A percentile compares a stretch with the other conserved stretches of the same genome.
These are phyloP conservation scores for Naematelia encephala DNA, from an alignment of 768 basidiomycete species.

Conservation along the genomic window DNA sequence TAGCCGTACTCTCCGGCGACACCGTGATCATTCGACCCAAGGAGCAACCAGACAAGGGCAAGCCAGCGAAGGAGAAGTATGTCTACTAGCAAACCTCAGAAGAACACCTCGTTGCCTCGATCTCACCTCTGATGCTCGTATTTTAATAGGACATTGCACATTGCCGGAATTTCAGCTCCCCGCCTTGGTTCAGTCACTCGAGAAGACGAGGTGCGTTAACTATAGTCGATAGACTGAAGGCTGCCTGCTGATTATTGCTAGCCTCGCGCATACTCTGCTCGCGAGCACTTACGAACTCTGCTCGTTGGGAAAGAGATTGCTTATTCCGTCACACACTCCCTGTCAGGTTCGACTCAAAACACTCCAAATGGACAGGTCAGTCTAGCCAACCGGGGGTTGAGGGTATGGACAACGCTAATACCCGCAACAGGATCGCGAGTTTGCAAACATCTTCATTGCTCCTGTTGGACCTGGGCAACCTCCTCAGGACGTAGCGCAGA, in stretches of 20 bases:
- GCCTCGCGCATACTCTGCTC: conserved; percentile 88
- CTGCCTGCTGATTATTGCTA: conserved; percentile 43
- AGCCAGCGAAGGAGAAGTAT: conserved; percentile 84
- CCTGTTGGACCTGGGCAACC: conserved; percentile 47
- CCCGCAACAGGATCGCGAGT: conserved; percentile 39
- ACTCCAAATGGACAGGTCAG: conserved; percentile 60
- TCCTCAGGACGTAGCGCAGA: conserved; percentile 46
- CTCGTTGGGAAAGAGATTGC: conserved; percentile 86
- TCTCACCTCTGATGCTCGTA: not conserved
- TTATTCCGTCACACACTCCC: conserved; percentile 74
- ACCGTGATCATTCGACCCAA: conserved; percentile 70
- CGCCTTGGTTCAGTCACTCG: conserved; percentile 75
- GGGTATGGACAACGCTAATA: not conserved
- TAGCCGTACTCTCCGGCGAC: conserved; percentile 87
- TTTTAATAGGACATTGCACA: conserved; percentile 69
- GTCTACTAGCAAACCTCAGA: conserved; percentile 17
- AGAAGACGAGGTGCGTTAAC: conserved; percentile 74
- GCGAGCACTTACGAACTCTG: conserved; percentile 82
- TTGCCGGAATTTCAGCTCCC: conserved; percentile 82
- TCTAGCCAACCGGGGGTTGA: not conserved
- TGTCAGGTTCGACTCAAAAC: conserved; percentile 45
- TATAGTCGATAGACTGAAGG: conserved; percentile 1
- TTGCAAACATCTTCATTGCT: conserved; percentile 45
- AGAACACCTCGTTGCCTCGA: not conserved
- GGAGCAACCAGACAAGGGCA: conserved; percentile 70